A percentile compares a stretch with the other conserved stretches of the same genome.
Conservation (phyloP, 768 basidiomycete species). For the Tricholoma furcatifolium region DNA sequence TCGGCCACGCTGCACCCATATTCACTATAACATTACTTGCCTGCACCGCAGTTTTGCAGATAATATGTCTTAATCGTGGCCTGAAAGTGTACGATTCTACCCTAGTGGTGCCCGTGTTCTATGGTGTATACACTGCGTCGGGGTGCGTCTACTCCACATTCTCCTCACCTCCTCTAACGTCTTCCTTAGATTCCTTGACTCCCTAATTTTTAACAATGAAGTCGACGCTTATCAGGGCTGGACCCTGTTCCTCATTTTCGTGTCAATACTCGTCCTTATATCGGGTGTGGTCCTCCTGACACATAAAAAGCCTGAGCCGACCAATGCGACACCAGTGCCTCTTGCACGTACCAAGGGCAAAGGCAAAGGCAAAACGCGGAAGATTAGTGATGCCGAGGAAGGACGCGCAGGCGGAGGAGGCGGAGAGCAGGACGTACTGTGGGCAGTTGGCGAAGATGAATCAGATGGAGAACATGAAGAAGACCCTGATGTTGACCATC, state of each 20-base stretch:
- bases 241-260: conserved; percentile 85
- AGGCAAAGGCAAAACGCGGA: conserved; percentile 17
- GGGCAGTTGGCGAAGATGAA: conserved; percentile 74
- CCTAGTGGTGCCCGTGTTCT: conserved; percentile 92
- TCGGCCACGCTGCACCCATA: conserved; percentile 78
- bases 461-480: conserved; percentile 58
- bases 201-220: conserved; percentile 79
- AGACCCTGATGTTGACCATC: conserved; percentile 43
- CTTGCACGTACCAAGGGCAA: conserved; percentile 23
- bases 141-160: conserved; percentile 46
- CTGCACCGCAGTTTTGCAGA: conserved; percentile 83
- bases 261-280: conserved; percentile 84
- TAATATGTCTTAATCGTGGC: conserved; percentile 88
- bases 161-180: neutral
- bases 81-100: conserved; percentile 90
- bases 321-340: conserved; percentile 31
- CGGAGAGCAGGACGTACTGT: conserved; percentile 47
- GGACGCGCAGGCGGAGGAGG: conserved; percentile 16
- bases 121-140: conserved; percentile 85
- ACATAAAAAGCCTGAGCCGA: conserved; percentile 81
- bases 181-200: conserved; percentile 41
- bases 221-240: conserved; percentile 84
- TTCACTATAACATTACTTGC: conserved; percentile 69
- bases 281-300: conserved; percentile 92
- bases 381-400: conserved; percentile 19